Base-by-base conservation (phyloP, 2,329 filamentous ascomycete genomes). In the Parascedosporium putredinis region DNA sequence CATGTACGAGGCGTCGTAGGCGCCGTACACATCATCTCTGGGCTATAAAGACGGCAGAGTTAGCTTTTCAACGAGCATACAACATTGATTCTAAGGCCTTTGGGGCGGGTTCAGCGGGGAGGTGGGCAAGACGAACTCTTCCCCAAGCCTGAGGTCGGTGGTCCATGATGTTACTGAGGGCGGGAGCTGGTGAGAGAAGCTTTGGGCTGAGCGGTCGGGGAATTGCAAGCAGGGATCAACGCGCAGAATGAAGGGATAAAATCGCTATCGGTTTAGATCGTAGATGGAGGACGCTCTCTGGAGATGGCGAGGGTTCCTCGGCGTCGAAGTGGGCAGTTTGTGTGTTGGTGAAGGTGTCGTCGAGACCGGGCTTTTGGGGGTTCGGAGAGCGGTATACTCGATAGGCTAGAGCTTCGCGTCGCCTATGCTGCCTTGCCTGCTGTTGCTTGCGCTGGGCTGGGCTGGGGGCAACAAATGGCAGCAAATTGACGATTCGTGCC, bases 11-110 rank as follows among this genome's bases (percentile, higher is more conserved):
- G 76, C 73, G 71, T 97, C 88, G 70, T 98, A 98, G 61, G 85
- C 76, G 60, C 93, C 93, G 72, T 97, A 98, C 63, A 97, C 77
- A 69, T 98, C 93, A 70, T 98, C 88, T 78, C 93, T 85, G 64
- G 93, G 93, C 93, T 98, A 62, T 8, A n/a, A 33, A 20, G 27
- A 14, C 25, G 29, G 14, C 6, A 20, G 29, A 2, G 50, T 59
- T 53, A 60, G 53, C n/a, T 48, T 36, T n/a, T n/a, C n/a, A n/a
- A n/a, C n/a, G n/a, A n/a, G n/a, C n/a, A n/a, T n/a, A n/a, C n/a
- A n/a, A n/a, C n/a, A n/a, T n/a, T n/a, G n/a, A n/a, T n/a, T n/a
- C n/a, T n/a, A n/a, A n/a, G n/a, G n/a, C n/a, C n/a, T n/a, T n/a
- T n/a, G n/a, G n/a, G n/a, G n/a, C n/a, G n/a, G n/a, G n/a, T n/a